phyloP scores from a whole-genome alignment of 129 eudicot species.

The Ambrosia artemisiifolia region DNA sequence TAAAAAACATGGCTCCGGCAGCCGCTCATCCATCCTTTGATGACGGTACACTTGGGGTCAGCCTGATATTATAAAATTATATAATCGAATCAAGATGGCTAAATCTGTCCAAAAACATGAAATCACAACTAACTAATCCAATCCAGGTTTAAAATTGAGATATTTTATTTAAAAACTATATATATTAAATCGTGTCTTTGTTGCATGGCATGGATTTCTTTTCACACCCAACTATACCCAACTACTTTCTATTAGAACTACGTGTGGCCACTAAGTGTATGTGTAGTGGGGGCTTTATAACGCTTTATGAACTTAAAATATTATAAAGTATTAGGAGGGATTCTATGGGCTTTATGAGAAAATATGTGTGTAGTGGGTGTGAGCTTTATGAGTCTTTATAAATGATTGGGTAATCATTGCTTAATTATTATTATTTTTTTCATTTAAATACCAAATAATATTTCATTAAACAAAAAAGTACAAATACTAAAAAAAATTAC shows the following conservation, averaged over 20 bases:
- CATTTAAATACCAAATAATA: too few species aligned
- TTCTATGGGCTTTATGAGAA: too few species aligned
- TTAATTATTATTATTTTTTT: too few species aligned
- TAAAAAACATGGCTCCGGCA: not conserved
- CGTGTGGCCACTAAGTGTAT: too few species aligned
- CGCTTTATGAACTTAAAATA: too few species aligned
- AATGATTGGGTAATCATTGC: too few species aligned
- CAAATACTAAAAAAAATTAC: too few species aligned
- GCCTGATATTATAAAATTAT: slow-evolving; percentile 4
- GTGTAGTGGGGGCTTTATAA: too few species aligned
- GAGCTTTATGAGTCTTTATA: too few species aligned
- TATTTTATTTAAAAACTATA: not conserved
- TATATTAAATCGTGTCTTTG: slow-evolving; percentile 14
- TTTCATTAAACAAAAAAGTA: too few species aligned
- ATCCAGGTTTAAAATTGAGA: not conserved
- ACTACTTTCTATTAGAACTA: not conserved
- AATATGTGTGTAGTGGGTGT: too few species aligned
- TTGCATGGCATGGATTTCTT: slow-evolving; percentile 20
- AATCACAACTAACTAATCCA: slow-evolving; percentile 1
- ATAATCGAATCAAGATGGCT: not conserved
- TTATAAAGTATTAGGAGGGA: too few species aligned
- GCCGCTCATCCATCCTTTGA: slow-evolving; percentile 14
- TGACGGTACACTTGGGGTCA: slow-evolving; percentile 13
- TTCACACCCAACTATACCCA: slow-evolving; percentile 19
- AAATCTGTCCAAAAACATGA: slow-evolving; percentile 14